Conservation (phyloP, 2,329 filamentous ascomycete genomes). For the Talaromyces marneffei region DNA sequence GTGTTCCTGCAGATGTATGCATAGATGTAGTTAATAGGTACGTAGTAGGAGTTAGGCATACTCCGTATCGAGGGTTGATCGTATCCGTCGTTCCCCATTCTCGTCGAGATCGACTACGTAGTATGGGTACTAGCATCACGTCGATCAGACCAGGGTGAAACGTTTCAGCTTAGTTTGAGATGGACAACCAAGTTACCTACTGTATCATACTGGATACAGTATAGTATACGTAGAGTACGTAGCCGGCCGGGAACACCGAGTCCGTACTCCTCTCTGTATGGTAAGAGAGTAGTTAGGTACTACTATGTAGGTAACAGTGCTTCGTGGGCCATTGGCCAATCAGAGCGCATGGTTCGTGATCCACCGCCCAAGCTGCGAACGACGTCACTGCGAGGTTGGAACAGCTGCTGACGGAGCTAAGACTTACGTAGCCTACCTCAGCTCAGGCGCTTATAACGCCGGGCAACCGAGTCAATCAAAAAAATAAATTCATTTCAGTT, state of each 20-base stretch:
- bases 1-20: background rate
- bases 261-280: background rate
- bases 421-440: background rate
- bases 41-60: background rate
- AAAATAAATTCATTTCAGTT: background rate
- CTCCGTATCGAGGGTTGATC: background rate
- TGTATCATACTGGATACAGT: too few species aligned
- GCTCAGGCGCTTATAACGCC: background rate
- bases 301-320: background rate
- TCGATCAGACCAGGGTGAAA: background rate
- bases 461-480: background rate
- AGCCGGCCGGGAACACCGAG: too few species aligned
- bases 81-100: background rate
- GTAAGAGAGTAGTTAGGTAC: background rate
- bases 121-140: background rate
- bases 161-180: background rate
- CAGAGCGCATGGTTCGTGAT: background rate
- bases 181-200: too few species aligned
- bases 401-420: slow-evolving; percentile 1
- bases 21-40: too few species aligned
- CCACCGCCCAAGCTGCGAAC: background rate
- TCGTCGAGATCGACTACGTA: background rate
- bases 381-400: background rate
- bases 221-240: too few species aligned
- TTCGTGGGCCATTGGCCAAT: too few species aligned